A percentile compares a stretch with the other conserved stretches of the same genome.
Conservation (phyloP, 2,329 filamentous ascomycete genomes). For the Botrytis porri region DNA sequence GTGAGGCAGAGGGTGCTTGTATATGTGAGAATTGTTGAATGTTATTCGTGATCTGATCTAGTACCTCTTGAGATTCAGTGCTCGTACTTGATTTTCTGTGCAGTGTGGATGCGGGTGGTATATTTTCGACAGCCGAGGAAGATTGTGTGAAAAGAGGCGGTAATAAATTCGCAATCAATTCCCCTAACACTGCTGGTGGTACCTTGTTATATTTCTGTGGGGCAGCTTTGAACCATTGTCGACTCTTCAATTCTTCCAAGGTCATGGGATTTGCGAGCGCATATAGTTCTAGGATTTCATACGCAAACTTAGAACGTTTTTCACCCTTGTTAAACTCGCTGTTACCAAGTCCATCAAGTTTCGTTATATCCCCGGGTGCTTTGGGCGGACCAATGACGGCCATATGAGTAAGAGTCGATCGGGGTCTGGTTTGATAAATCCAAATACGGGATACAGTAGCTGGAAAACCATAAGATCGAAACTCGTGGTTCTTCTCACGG, state of each 20-base stretch:
- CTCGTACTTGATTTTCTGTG: conserved; percentile 16
- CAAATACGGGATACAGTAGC: conserved; percentile 57
- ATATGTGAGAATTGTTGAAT: conserved; percentile 33
- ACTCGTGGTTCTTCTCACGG: conserved; percentile 53
- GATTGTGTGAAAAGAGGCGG: conserved; percentile 47
- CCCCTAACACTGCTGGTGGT: conserved; percentile 55
- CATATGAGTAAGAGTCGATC: conserved; percentile 56
- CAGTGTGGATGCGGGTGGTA: neutral
- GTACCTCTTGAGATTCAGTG: conserved; percentile 36
- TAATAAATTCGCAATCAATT: conserved; percentile 56
- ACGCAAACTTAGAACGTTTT: conserved; percentile 40
- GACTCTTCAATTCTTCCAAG: conserved; percentile 50
- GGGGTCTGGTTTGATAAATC: conserved; percentile 53
- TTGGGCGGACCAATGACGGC: conserved; percentile 50
- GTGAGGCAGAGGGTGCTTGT: neutral
- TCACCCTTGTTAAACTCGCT: conserved; percentile 41
- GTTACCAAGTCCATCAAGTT: conserved; percentile 49
- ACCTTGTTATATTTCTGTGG: conserved; percentile 54
- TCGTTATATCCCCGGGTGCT: conserved; percentile 47
- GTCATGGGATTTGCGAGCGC: conserved; percentile 59
- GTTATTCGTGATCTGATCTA: conserved; percentile 32
- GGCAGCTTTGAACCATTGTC: conserved; percentile 52
- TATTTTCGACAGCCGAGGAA: neutral
- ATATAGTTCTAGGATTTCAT: conserved; percentile 57
- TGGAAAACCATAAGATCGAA: conserved; percentile 55